Conservation (phyloP, 768 basidiomycete species). For the Fomitopsis serialis region DNA sequence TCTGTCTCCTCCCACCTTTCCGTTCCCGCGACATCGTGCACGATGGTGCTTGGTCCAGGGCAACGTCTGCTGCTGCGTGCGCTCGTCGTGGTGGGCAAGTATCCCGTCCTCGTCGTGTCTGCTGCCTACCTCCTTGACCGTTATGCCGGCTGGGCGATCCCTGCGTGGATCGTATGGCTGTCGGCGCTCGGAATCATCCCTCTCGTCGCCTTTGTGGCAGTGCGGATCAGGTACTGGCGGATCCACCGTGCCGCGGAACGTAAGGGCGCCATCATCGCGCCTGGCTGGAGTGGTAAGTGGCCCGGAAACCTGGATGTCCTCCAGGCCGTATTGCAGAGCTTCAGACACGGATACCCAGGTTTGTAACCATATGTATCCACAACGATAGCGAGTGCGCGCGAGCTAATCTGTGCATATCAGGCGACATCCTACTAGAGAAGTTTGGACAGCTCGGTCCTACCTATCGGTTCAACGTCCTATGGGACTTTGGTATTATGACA, state of each 20-base stretch:
- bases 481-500: slow-evolving; percentile 15
- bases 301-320: slow-evolving; percentile 33
- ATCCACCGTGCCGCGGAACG: slow-evolving; percentile 8
- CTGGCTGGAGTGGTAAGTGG: slow-evolving; percentile 25
- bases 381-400: neutral
- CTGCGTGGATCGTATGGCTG: slow-evolving; percentile 10
- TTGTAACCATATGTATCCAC: neutral
- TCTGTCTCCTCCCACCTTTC: neutral
- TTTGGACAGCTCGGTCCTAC: slow-evolving; percentile 18
- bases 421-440: slow-evolving; percentile 19
- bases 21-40: neutral
- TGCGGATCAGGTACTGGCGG: slow-evolving; percentile 3
- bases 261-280: slow-evolving; percentile 17
- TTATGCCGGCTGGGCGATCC: neutral
- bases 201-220: neutral
- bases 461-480: slow-evolving; percentile 10
- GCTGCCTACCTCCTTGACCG: neutral
- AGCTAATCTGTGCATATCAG: slow-evolving; percentile 12
- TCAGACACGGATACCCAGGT: slow-evolving; percentile 33
- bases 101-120: slow-evolving; percentile 2
- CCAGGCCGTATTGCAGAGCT: slow-evolving; percentile 11
- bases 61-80: slow-evolving; percentile 6
- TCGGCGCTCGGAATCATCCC: slow-evolving; percentile 7
- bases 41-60: slow-evolving; percentile 9
- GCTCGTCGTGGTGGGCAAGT: slow-evolving; percentile 2